Base-by-base conservation (phyloP, 192 early-diverging fungal genomes). In the Fimicolochytrium jonesii region DNA sequence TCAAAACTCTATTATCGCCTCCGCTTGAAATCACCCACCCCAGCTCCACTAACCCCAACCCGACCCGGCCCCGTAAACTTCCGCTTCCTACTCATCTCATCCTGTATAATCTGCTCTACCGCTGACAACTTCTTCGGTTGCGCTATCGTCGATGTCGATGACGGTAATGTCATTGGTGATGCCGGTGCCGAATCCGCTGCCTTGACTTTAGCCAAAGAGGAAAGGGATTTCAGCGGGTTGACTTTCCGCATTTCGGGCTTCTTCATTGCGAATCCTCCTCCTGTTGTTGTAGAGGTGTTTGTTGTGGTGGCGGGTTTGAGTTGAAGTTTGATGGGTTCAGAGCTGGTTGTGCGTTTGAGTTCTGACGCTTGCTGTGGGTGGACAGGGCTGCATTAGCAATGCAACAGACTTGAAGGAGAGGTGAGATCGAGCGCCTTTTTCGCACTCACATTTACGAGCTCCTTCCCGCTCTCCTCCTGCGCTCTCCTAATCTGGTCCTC, bases 401-500 rank as follows among this genome's bases (percentile, higher is more conserved):
- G n/a, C n/a, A n/a, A n/a, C n/a, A n/a, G n/a, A n/a, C n/a, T n/a
- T n/a, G n/a, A n/a, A n/a, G n/a, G n/a, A n/a, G n/a, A n/a, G n/a
- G 32, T 42, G 25, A 15, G 37, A 11, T 33, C 41, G 11, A 13
- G 35, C 28, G 32, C 32, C 46, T 43, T 75, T 72, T 2, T 53
- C 47, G 7, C 36, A 55, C 42, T 48, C 10, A 4, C 37, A 57
- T 6, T 4, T n/a, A n/a, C n/a, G n/a, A n/a, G n/a, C n/a, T n/a
- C n/a, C n/a, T n/a, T n/a, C n/a, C n/a, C n/a, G n/a, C n/a, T n/a
- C n/a, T 74, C 45, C 46, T 81, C 77, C 42, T 80, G 69, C 26
- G 93, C 92, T 42, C 79, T 79, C 67, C 86, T 85, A 45, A 96
- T 89, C 74, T 97, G 94, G 35, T 91, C 88, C 57, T 84, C 74